These are phyloP conservation scores for Wickerhamomyces bovis DNA, from an alignment of 805 yeast species.

Conservation along the genomic window DNA sequence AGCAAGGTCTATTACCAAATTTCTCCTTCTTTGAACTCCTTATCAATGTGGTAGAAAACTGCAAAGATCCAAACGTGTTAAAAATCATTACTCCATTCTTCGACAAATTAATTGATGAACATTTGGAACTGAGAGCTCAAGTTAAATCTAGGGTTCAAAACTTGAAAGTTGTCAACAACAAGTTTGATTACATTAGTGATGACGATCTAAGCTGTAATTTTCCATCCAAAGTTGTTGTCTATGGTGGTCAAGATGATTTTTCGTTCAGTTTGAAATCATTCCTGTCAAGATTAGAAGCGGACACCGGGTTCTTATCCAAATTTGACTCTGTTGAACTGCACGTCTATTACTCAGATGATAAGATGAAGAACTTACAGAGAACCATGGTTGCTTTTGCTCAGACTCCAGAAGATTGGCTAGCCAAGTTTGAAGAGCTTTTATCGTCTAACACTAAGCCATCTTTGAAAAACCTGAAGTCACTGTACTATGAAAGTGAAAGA, in stretches of 20 bases:
- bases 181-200: conserved; percentile 46
- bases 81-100: conserved; percentile 29
- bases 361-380: conserved; percentile 33
- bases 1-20: conserved; percentile 43
- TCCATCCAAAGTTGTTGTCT: conserved; percentile 47
- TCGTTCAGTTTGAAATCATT: conserved; percentile 28
- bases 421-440: conserved; percentile 37
- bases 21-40: conserved; percentile 47
- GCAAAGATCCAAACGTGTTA: conserved; percentile 35
- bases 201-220: conserved; percentile 42
- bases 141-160: conserved; percentile 29
- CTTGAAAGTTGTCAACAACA: conserved; percentile 29
- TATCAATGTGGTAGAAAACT: conserved; percentile 35
- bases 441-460: conserved; percentile 38
- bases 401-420: conserved; percentile 47
- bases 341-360: conserved; percentile 46
- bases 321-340: conserved; percentile 36
- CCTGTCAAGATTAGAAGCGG: conserved; percentile 13
- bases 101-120: conserved; percentile 31
- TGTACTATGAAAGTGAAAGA: conserved; percentile 52
- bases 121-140: conserved; percentile 35
- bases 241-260: conserved; percentile 27
- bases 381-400: conserved; percentile 36
- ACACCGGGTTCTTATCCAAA: conserved; percentile 7
- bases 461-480: conserved; percentile 35